phyloP scores from a whole-genome alignment of 1,284 basidiomycete genomes.

The Ceratobasidium sp. region DNA sequence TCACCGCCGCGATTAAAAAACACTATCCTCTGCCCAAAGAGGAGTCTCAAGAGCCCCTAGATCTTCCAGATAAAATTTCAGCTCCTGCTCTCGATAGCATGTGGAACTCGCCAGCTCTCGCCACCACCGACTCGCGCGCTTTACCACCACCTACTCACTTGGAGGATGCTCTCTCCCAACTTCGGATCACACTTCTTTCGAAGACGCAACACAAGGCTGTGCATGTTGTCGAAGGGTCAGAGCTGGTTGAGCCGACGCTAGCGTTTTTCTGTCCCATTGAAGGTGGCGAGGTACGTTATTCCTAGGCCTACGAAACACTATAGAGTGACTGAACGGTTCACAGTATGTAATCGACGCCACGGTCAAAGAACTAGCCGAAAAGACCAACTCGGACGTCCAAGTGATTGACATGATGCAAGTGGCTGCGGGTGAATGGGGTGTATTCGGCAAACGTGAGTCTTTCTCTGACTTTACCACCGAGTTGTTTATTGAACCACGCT shows the following conservation, averaged over 20 bases:
- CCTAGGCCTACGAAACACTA: no score
- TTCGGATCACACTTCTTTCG: not conserved
- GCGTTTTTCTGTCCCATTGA: constrained; percentile 86
- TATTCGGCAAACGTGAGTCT: constrained; percentile 70
- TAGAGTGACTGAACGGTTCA: not conserved
- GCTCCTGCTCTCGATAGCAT: not conserved
- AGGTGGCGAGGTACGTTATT: constrained; percentile 60
- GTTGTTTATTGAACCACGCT: constrained; percentile 48
- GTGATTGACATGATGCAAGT: constrained; percentile 81
- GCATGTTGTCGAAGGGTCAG: not conserved
- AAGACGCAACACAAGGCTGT: not conserved
- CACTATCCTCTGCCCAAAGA: not conserved
- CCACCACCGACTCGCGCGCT: not conserved
- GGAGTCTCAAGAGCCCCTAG: not conserved
- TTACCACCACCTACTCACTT: not conserved
- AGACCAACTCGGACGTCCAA: constrained; percentile 77
- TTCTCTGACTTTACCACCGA: not conserved
- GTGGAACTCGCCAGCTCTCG: not conserved
- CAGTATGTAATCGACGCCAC: constrained; percentile 76
- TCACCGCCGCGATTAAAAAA: not conserved
- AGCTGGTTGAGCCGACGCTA: constrained; percentile 69
- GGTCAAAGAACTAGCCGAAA: constrained; percentile 75
- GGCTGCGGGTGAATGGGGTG: constrained; percentile 80
- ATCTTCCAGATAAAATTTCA: not conserved
- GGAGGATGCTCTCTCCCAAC: not conserved